A percentile compares a stretch with the other conserved stretches of the same genome.
Evolutionary conservation across 169 alveolate species (phyloP).

Genomic region (Cryptosporidium ryanae): DNA sequence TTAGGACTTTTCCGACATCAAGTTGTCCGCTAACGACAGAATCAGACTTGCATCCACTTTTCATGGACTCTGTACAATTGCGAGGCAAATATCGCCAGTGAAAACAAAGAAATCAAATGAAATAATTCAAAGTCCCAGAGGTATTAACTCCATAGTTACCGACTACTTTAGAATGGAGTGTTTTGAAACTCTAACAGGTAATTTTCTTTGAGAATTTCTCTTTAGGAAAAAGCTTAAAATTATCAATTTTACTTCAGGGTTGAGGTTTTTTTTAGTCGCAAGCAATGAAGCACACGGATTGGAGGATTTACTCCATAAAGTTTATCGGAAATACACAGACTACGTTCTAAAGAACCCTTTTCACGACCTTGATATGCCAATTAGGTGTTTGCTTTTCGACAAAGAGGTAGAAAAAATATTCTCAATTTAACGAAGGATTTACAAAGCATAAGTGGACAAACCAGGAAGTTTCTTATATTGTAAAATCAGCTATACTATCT

Average conservation of each 20-base stretch:
- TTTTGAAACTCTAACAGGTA: slow-evolving; percentile 92
- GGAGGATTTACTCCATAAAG: slow-evolving; percentile 81
- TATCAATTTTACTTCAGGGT: slow-evolving; percentile 40
- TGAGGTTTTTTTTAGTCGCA: slow-evolving; percentile 81
- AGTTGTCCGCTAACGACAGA: slow-evolving; percentile 90
- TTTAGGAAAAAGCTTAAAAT: background rate
- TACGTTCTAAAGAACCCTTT: slow-evolving; percentile 93
- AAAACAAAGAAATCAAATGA: slow-evolving; percentile 70
- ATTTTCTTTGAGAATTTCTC: background rate
- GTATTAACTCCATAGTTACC: slow-evolving; percentile 89
- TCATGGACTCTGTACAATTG: slow-evolving; percentile 93
- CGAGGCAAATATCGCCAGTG: slow-evolving; percentile 88
- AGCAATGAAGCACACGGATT: slow-evolving; percentile 70
- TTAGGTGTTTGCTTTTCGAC: slow-evolving; percentile 84
- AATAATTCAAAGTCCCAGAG: slow-evolving; percentile 79
- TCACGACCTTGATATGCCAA: slow-evolving; percentile 93
- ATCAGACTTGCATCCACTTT: slow-evolving; percentile 94
- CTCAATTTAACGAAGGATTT: slow-evolving; percentile 23
- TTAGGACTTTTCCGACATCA: slow-evolving; percentile 88
- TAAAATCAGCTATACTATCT: background rate
- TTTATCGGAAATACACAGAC: slow-evolving; percentile 92
- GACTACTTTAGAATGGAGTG: slow-evolving; percentile 89
- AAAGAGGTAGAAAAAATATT: slow-evolving; percentile 78
- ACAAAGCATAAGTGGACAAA: no score
- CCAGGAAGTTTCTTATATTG: no score